Conservation (phyloP, 352 stramenopile species). For the Phytophthora tubulina region DNA sequence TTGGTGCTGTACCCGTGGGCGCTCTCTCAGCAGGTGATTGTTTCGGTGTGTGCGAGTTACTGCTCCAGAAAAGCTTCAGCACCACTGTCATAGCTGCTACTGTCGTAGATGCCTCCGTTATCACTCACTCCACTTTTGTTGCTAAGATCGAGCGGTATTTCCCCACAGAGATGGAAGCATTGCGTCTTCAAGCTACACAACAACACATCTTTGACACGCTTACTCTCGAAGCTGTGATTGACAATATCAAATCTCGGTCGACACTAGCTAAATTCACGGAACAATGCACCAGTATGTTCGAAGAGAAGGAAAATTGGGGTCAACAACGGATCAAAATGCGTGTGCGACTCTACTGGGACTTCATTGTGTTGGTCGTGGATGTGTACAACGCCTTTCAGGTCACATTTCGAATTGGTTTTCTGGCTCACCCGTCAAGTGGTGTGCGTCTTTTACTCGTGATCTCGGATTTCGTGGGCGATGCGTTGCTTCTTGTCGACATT, state of each 20-base stretch:
- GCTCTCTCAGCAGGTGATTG: conserved; percentile 65
- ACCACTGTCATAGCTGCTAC: conserved; percentile 61
- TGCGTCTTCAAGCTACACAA: conserved; percentile 53
- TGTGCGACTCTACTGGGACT: conserved; percentile 71
- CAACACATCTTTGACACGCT: conserved; percentile 59
- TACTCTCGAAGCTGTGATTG: conserved; percentile 57
- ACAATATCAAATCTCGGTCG: conserved; percentile 56
- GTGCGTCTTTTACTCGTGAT: conserved; percentile 38
- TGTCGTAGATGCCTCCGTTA: conserved; percentile 66
- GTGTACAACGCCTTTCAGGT: conserved; percentile 77
- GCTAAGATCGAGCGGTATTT: conserved; percentile 62
- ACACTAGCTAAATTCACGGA: conserved; percentile 61
- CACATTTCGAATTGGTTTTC: conserved; percentile 78
- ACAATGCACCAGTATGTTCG: conserved; percentile 70
- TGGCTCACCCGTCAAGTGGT: conserved; percentile 41
- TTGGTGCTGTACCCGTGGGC: conserved; percentile 52
- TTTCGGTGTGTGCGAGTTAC: conserved; percentile 71
- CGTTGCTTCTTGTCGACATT: conserved; percentile 57
- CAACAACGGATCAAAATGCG: conserved; percentile 65
- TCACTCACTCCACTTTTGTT: conserved; percentile 56
- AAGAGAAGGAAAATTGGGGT: conserved; percentile 53
- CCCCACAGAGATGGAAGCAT: conserved; percentile 47
- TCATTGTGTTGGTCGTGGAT: conserved; percentile 59
- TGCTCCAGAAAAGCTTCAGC: conserved; percentile 64
- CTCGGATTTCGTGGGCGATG: conserved; percentile 57